Conservation (phyloP, 306 rosid genomes). For the Corylus americana region DNA sequence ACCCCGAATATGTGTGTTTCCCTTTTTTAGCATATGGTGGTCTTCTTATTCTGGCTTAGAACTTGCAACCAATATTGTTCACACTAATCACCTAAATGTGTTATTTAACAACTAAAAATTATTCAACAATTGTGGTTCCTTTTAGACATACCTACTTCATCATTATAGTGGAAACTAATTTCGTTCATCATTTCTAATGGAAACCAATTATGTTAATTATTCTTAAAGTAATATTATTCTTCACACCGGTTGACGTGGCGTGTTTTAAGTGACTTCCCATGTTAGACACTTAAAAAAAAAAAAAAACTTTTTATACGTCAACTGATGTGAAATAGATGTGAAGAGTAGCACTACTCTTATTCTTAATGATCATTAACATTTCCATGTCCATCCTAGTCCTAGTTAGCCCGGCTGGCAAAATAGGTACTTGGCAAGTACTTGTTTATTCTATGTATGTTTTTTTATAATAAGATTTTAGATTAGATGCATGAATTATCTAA, state of each 20-base stretch:
- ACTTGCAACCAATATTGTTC: not conserved
- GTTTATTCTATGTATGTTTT: too few relatives aligned
- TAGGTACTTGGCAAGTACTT: too few relatives aligned
- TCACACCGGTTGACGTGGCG: too few relatives aligned
- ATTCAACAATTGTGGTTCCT: not conserved
- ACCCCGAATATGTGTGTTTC: not conserved
- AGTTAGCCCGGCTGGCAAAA: not conserved
- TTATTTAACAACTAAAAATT: not conserved
- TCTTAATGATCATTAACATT: not conserved
- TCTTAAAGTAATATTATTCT: not conserved
- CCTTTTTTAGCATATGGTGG: not conserved
- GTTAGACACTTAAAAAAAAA: too few relatives aligned
- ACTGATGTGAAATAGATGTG: too few relatives aligned
- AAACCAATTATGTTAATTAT: too few relatives aligned
- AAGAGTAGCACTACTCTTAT: too few relatives aligned
- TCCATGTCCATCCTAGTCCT: not conserved
- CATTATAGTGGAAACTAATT: not conserved
- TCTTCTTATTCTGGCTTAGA: not conserved
- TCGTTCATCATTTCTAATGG: not conserved
- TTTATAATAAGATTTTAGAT: too few relatives aligned
- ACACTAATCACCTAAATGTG: constrained; percentile 12
- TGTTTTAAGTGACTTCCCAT: too few relatives aligned
- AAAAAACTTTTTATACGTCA: too few relatives aligned
- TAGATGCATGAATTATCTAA: too few relatives aligned
- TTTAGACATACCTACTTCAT: not conserved